phyloP scores from a whole-genome alignment of 2,329 filamentous ascomycete genomes.

The Arachnopeziza araneosa region DNA sequence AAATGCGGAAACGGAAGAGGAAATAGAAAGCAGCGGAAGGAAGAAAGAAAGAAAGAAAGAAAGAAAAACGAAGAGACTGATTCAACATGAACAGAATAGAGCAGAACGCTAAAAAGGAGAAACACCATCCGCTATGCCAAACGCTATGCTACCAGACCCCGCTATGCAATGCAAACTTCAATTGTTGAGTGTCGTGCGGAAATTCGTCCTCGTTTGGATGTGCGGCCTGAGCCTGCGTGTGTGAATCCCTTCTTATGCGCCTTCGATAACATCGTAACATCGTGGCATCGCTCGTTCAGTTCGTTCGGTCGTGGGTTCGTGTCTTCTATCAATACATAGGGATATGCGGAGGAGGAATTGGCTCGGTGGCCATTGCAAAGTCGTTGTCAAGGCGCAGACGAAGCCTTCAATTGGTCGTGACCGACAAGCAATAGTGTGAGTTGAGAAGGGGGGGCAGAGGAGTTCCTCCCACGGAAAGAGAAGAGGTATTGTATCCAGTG shows the following conservation, averaged over 20 bases:
- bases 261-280: slow-evolving; percentile 26
- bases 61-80: slow-evolving; percentile 6
- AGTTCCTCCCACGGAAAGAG: slow-evolving; percentile 27
- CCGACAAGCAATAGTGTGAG: slow-evolving; percentile 29
- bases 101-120: slow-evolving; percentile 23
- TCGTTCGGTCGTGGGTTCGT: slow-evolving; percentile 9
- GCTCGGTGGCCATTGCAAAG: background rate
- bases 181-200: slow-evolving; percentile 13
- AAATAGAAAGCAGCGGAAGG: slow-evolving; percentile 7
- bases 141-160: slow-evolving; percentile 26
- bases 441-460: slow-evolving; percentile 27
- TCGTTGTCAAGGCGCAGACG: slow-evolving; percentile 24
- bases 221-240: slow-evolving; percentile 12
- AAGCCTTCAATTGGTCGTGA: slow-evolving; percentile 24
- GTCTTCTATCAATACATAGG: slow-evolving; percentile 9
- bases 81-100: slow-evolving; percentile 4
- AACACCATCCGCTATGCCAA: slow-evolving; percentile 22
- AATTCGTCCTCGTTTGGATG: slow-evolving; percentile 13
- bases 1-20: slow-evolving; percentile 5
- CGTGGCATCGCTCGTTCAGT: slow-evolving; percentile 23
- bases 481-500: slow-evolving; percentile 29
- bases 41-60: slow-evolving; percentile 7
- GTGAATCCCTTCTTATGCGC: slow-evolving; percentile 22
- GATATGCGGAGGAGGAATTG: slow-evolving; percentile 5
- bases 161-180: slow-evolving; percentile 26